phyloP scores from a whole-genome alignment of 768 basidiomycete species.

The Clavulina sp. region DNA sequence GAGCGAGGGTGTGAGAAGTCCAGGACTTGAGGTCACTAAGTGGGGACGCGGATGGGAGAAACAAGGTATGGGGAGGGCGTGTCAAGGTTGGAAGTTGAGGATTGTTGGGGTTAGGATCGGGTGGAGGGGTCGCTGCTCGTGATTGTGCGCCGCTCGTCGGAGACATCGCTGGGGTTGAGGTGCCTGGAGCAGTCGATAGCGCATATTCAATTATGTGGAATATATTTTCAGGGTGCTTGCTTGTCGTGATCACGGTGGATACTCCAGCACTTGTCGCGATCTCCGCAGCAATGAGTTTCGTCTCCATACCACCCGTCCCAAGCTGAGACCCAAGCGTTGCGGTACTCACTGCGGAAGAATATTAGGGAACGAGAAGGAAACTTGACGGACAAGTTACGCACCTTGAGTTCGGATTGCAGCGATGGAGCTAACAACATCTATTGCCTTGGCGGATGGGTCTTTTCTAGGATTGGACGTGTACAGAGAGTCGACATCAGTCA shows the following conservation, averaged over 20 bases:
- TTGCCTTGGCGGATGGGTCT: slow-evolving; percentile 62
- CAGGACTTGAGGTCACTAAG: slow-evolving; percentile 82
- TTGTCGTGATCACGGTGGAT: slow-evolving; percentile 76
- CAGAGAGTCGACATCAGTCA: slow-evolving; percentile 91
- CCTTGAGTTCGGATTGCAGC: slow-evolving; percentile 67
- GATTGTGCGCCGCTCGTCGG: slow-evolving; percentile 4
- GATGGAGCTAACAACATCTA: slow-evolving; percentile 71
- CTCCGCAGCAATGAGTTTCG: slow-evolving; percentile 95
- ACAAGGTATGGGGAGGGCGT: slow-evolving; percentile 77
- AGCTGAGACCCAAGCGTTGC: slow-evolving; percentile 81
- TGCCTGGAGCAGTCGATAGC: slow-evolving; percentile 9
- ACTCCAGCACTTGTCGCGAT: slow-evolving; percentile 93
- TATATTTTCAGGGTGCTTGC: slow-evolving; percentile 57
- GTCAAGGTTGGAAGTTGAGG: slow-evolving; percentile 9
- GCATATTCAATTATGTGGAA: slow-evolving; percentile 61
- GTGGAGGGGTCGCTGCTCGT: neutral
- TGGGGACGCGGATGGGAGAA: slow-evolving; percentile 54
- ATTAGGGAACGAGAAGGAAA: neutral
- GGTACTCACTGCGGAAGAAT: slow-evolving; percentile 53
- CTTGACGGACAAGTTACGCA: slow-evolving; percentile 17
- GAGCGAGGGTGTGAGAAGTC: slow-evolving; percentile 89
- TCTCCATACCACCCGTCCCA: slow-evolving; percentile 98
- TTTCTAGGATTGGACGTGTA: slow-evolving; percentile 93
- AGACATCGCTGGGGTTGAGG: slow-evolving; percentile 8
- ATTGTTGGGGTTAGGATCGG: neutral